phyloP scores from a whole-genome alignment of 495 filamentous ascomycete species.

The Penicillium ucsense region DNA sequence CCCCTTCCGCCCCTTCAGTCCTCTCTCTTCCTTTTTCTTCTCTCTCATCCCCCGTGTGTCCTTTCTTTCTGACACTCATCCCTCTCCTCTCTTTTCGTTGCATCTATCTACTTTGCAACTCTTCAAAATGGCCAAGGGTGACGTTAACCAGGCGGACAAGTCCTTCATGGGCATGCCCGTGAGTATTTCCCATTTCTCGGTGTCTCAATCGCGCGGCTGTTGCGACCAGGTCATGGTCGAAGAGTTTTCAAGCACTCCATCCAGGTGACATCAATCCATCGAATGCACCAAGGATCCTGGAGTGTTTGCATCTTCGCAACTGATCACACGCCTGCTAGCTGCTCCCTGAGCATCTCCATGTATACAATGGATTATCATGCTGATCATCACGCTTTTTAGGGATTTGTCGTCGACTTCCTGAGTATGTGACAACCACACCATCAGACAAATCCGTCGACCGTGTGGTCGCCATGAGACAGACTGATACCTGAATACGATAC shows the following conservation, averaged over 20 bases:
- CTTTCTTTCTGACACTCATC: slow-evolving; percentile 29
- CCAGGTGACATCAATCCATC: slow-evolving; percentile 1
- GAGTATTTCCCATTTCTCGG: slow-evolving; percentile 16
- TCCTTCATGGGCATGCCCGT: slow-evolving; percentile 81
- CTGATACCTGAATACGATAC: slow-evolving; percentile 3
- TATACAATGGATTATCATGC: slow-evolving; percentile 1
- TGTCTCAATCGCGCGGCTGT: not conserved
- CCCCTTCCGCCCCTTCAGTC: slow-evolving; percentile 32
- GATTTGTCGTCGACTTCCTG: slow-evolving; percentile 85
- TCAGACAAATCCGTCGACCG: no score
- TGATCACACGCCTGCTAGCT: not conserved
- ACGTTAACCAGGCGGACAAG: slow-evolving; percentile 54
- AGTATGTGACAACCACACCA: slow-evolving; percentile 55
- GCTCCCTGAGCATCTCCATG: not conserved
- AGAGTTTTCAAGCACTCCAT: no score
- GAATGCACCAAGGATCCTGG: not conserved
- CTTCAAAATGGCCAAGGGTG: slow-evolving; percentile 42
- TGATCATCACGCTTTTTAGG: slow-evolving; percentile 36
- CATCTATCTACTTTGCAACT: slow-evolving; percentile 30
- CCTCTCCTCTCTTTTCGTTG: slow-evolving; percentile 36
- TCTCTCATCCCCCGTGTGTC: slow-evolving; percentile 29
- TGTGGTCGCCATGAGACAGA: no score
- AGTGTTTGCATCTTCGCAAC: not conserved
- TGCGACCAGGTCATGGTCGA: no score
- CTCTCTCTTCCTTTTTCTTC: slow-evolving; percentile 24